Conservation (phyloP, 2,329 filamentous ascomycete genomes). For the Diplodia mutila region DNA sequence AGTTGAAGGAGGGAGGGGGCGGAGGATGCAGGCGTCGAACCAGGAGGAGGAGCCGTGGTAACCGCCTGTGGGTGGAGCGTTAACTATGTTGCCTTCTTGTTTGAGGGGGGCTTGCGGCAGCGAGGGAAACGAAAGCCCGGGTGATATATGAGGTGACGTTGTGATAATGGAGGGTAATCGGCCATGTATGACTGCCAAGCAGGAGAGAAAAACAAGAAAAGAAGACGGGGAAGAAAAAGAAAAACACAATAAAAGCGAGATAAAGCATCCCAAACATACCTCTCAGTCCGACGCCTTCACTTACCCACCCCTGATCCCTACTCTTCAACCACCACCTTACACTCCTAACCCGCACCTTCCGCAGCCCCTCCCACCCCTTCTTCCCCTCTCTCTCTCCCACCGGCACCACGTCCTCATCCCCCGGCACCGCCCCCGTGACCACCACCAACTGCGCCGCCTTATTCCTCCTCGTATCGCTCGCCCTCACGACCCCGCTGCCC, state of each 20-base stretch:
- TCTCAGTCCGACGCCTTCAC: not conserved
- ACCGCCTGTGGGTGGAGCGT: slow-evolving; percentile 24
- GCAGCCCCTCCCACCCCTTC: slow-evolving; percentile 1
- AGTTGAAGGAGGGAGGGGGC: slow-evolving; percentile 32
- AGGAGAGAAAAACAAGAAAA: not conserved
- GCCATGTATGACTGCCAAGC: not conserved
- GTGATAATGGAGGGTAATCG: not conserved
- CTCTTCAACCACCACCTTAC: slow-evolving; percentile 32
- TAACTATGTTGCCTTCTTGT: not conserved
- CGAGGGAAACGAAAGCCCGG: not conserved
- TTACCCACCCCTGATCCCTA: slow-evolving; percentile 41
- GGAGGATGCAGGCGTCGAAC: slow-evolving; percentile 39
- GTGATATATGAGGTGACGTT: not conserved
- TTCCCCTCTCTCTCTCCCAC: not conserved
- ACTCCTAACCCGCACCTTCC: not conserved
- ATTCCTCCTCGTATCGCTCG: slow-evolving; percentile 2
- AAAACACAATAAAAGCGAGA: not conserved
- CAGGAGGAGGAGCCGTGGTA: slow-evolving; percentile 38
- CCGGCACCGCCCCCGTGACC: slow-evolving; percentile 13
- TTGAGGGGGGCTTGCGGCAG: not conserved
- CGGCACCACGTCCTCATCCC: not conserved
- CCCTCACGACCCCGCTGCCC: not conserved
- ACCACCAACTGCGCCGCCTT: slow-evolving; percentile 17
- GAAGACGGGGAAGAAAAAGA: not conserved
- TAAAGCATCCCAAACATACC: not conserved